These are phyloP conservation scores for Gentiana dahurica DNA, from an alignment of 257 asterid species.

Conservation along the genomic window DNA sequence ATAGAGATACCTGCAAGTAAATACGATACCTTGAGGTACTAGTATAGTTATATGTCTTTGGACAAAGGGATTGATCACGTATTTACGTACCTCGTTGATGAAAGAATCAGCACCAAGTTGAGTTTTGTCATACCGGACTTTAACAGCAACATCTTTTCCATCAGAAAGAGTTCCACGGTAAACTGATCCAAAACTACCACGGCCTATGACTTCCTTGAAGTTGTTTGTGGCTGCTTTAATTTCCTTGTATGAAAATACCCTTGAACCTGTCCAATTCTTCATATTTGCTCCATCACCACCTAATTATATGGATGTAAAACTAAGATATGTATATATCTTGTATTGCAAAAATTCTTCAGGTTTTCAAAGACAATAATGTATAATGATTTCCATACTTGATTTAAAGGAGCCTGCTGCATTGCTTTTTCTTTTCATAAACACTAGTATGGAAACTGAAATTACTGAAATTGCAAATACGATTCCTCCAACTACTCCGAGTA, in stretches of 20 bases:
- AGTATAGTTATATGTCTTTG: no score
- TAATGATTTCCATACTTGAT: slow-evolving; percentile 34
- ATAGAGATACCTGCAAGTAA: slow-evolving; percentile 54
- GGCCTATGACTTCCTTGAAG: slow-evolving; percentile 72
- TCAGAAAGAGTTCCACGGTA: slow-evolving; percentile 64
- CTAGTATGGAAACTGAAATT: slow-evolving; percentile 37
- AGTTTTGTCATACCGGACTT: slow-evolving; percentile 78
- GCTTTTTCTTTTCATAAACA: slow-evolving; percentile 44
- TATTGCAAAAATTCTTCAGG: background rate
- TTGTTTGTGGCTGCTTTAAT: slow-evolving; percentile 70
- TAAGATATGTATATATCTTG: background rate
- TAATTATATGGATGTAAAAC: slow-evolving; percentile 7
- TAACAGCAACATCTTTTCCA: slow-evolving; percentile 75
- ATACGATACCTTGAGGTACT: slow-evolving; percentile 1
- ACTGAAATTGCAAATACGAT: slow-evolving; percentile 34
- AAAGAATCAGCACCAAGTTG: slow-evolving; percentile 86
- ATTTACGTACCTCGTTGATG: slow-evolving; percentile 59
- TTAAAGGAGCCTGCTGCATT: slow-evolving; percentile 17
- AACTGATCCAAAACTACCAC: slow-evolving; percentile 89
- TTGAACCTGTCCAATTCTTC: slow-evolving; percentile 56
- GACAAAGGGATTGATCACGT: no score
- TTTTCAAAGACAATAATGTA: background rate
- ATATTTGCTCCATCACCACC: slow-evolving; percentile 42
- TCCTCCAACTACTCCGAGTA: slow-evolving; percentile 56
- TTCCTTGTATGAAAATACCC: slow-evolving; percentile 63